Percentiles rank a stretch among this genome's conserved stretches.
Conservation (phyloP, 352 stramenopile species). For the Halophytophthora batemanensis region DNA sequence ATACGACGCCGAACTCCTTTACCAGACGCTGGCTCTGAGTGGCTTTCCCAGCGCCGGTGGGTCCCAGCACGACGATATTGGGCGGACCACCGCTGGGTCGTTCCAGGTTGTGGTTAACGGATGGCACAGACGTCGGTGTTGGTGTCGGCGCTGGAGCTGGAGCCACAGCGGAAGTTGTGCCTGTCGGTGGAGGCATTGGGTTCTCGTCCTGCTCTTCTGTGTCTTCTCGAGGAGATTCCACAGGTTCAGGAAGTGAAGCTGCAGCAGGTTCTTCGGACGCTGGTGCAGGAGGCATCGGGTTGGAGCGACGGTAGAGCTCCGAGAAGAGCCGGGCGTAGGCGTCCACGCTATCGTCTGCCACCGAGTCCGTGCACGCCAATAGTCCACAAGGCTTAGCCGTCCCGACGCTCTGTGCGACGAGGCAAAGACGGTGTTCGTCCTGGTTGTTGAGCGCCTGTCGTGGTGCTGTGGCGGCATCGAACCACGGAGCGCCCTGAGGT, state of each 20-base stretch:
- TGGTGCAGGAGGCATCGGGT: constrained; percentile 10
- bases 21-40: constrained; percentile 92
- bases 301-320: constrained; percentile 52
- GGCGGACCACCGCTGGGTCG: constrained; percentile 21
- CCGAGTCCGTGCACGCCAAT: constrained; percentile 48
- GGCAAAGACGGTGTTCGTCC: constrained; percentile 52
- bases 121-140: constrained; percentile 3
- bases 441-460: constrained; percentile 32
- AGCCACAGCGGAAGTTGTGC: constrained; percentile 8
- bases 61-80: constrained; percentile 88
- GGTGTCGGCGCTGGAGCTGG: constrained; percentile 6
- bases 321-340: constrained; percentile 59
- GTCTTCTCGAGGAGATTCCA: not conserved
- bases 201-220: too few species aligned
- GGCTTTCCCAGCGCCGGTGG: constrained; percentile 92
- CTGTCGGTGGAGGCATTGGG: constrained; percentile 7
- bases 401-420: constrained; percentile 44
- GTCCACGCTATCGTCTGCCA: constrained; percentile 39
- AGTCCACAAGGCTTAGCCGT: constrained; percentile 29
- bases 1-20: constrained; percentile 86
- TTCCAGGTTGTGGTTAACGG: constrained; percentile 4
- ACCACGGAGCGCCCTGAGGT: constrained; percentile 29
- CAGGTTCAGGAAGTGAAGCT: constrained; percentile 1
- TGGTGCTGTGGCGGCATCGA: constrained; percentile 22
- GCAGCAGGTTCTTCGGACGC: not conserved